Percentiles rank a stretch among this genome's conserved stretches.
phyloP scores from a whole-genome alignment of 179 eudicot species.

The Spinacia oleracea region DNA sequence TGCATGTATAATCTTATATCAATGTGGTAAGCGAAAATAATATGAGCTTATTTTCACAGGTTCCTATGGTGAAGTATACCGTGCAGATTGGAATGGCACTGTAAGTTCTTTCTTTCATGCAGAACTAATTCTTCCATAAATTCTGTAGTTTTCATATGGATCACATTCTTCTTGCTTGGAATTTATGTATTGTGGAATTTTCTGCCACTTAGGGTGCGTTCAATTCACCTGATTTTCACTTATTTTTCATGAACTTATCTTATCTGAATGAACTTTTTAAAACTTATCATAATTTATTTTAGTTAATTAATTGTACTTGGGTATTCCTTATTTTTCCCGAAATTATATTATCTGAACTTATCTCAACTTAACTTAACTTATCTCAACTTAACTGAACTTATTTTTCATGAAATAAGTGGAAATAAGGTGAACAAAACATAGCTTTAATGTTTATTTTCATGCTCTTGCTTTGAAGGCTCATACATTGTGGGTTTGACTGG shows the following conservation, averaged over 20 bases:
- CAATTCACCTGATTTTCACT: too few species aligned
- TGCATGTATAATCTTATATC: background rate
- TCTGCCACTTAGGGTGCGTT: background rate
- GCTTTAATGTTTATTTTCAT: background rate
- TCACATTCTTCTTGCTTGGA: slow-evolving; percentile 13
- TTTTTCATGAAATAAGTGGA: too few species aligned
- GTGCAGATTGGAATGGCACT: slow-evolving; percentile 94
- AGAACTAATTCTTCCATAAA: background rate
- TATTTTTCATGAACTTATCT: too few species aligned
- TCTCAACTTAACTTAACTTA: too few species aligned
- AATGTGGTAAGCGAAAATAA: slow-evolving; percentile 10
- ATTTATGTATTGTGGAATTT: background rate
- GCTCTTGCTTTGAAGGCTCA: background rate
- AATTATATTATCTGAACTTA: too few species aligned
- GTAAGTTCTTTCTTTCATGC: slow-evolving; percentile 47
- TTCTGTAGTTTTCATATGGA: background rate
- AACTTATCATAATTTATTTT: too few species aligned
- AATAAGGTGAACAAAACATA: too few species aligned
- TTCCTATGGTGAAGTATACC: slow-evolving; percentile 95
- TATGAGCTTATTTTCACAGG: slow-evolving; percentile 45
- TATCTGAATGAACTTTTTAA: too few species aligned
- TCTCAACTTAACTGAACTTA: too few species aligned
- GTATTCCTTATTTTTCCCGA: too few species aligned
- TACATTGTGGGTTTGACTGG: background rate
- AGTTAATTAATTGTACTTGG: too few species aligned